phyloP scores from a whole-genome alignment of 2,329 filamentous ascomycete genomes.

The Monilinia fructicola region DNA sequence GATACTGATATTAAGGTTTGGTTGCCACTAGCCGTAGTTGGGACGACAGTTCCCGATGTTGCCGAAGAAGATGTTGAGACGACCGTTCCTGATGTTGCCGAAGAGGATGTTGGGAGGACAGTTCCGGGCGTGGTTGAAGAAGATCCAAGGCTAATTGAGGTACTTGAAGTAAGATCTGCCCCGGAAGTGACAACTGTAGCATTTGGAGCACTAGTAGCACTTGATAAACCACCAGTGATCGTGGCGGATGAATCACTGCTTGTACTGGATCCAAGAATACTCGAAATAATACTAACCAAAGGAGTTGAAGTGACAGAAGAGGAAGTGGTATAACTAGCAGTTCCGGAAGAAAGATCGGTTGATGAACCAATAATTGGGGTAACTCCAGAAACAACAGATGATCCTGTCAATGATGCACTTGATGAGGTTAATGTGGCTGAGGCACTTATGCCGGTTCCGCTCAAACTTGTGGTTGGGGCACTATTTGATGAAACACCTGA shows the following conservation, averaged over 20 bases:
- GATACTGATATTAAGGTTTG: not conserved
- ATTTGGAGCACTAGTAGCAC: slow-evolving; percentile 15
- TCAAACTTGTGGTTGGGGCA: not conserved
- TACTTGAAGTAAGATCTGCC: slow-evolving; percentile 13
- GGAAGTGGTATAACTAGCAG: not conserved
- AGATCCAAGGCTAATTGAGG: slow-evolving; percentile 17
- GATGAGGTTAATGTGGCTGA: not conserved
- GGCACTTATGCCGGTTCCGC: not conserved
- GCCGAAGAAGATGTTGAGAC: slow-evolving; percentile 20
- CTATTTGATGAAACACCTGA: not conserved
- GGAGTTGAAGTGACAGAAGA: slow-evolving; percentile 9
- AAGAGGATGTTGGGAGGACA: not conserved
- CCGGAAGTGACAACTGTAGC: slow-evolving; percentile 8
- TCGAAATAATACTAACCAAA: slow-evolving; percentile 26
- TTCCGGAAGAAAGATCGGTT: not conserved
- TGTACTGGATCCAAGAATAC: slow-evolving; percentile 22
- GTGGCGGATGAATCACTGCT: slow-evolving; percentile 7
- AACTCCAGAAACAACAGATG: not conserved
- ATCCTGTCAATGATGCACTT: slow-evolving; percentile 5
- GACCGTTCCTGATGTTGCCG: not conserved
- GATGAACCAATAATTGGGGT: slow-evolving; percentile 14
- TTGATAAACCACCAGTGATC: not conserved
- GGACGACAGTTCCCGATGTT: slow-evolving; percentile 8
- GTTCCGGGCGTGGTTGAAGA: slow-evolving; percentile 9
- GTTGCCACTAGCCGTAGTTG: slow-evolving; percentile 19